Evolutionary conservation across 1,139 yeast species (phyloP), one percentile per base, ranked within the genome.

Genomic region (Geotrichum restrictum): DNA sequence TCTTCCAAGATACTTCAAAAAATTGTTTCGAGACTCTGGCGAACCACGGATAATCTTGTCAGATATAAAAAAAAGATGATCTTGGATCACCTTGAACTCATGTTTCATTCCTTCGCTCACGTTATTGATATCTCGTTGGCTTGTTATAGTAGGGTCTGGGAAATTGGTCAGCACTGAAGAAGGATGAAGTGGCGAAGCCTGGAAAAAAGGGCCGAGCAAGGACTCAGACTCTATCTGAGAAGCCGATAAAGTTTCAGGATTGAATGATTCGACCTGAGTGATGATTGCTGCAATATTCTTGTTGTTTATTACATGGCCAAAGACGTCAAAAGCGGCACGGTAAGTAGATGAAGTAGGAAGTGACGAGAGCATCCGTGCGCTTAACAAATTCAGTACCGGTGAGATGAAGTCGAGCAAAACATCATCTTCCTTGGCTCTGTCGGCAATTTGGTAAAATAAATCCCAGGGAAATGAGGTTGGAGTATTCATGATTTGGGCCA

Each of bases 31-130:
- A 0, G 96, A 78, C 37, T 74, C 73, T 0, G 78, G 69, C 1
- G 89, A 82, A 0, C 91, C 87, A 57, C 98, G 77, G n/a, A 93
- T 79, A 49, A 93, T 77, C 62, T 80, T 82, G 64, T 89, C 87
- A 51, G 83, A 69, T 34, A 93, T 80, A 59, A 73, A 77, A 65
- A 87, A 88, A 43, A 89, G 71, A 33, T 67, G 60, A 21, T 63
- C 59, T 53, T 63, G 67, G 16, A 53, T 24, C 11, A 48, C 42
- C 11, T 50, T 44, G 18, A 45, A 37, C 19, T 52, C 52, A n/a
- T 40, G 27, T 18, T 29, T 38, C 36, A 46, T 38, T 2, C 52
- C 47, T 10, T 34, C 31, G 5, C 47, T 34, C 18, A 43, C 38
- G 7, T 37, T 40, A 14, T 36, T 38, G 13, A 37, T 42, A 16